These are phyloP conservation scores for Microcera coccophila DNA, from an alignment of 2,329 filamentous ascomycete genomes.

Conservation along the genomic window DNA sequence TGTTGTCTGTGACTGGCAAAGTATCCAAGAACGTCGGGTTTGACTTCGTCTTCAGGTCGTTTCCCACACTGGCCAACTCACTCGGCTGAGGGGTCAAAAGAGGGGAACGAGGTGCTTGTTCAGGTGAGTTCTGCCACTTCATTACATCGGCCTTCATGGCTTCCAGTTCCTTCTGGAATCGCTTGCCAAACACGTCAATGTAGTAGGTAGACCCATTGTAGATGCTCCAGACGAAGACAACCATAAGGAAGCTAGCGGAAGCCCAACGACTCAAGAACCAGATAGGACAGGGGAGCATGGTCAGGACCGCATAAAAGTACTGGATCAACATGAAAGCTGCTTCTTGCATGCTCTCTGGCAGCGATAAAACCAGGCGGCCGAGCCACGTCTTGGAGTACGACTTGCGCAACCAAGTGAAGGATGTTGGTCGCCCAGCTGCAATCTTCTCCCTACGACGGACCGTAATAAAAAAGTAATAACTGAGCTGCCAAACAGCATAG, in stretches of 20 bases:
- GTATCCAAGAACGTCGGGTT: too few species aligned
- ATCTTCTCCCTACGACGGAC: conserved; percentile 94
- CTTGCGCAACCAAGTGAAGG: conserved; percentile 92
- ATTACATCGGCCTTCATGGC: conserved; percentile 81
- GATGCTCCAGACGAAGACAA: conserved; percentile 90
- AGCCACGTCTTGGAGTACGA: conserved; percentile 90
- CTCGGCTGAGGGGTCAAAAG: conserved; percentile 30
- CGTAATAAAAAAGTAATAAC: conserved; percentile 93
- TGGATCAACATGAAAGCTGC: conserved; percentile 94
- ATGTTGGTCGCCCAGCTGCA: conserved; percentile 88
- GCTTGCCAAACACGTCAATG: conserved; percentile 94
- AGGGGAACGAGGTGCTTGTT: conserved; percentile 39
- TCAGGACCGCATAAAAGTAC: conserved; percentile 83
- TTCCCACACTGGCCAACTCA: conserved; percentile 10
- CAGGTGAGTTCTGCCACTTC: conserved; percentile 72
- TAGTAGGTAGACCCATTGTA: conserved; percentile 98
- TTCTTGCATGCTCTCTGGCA: conserved; percentile 75
- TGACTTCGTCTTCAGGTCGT: not conserved
- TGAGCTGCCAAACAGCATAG: conserved; percentile 87
- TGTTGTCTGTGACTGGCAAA: conserved; percentile 15
- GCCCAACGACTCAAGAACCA: conserved; percentile 91
- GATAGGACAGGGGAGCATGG: conserved; percentile 89
- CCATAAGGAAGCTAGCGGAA: conserved; percentile 69
- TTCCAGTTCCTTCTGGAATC: conserved; percentile 95
- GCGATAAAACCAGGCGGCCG: conserved; percentile 75